These are phyloP conservation scores for Neurospora tetrasperma DNA, from an alignment of 495 filamentous ascomycete genomes.

Conservation along the genomic window DNA sequence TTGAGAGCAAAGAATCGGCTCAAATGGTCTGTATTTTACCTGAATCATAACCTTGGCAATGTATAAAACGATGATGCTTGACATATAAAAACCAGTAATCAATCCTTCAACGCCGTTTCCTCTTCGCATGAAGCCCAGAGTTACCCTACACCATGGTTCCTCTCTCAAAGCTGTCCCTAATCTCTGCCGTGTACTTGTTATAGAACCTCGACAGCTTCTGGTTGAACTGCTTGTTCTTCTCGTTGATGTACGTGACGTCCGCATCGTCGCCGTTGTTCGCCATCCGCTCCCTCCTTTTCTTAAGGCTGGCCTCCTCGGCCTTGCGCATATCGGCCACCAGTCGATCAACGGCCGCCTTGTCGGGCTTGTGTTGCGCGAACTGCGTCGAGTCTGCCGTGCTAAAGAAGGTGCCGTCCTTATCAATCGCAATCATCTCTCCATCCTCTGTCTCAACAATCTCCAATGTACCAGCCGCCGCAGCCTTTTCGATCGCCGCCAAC, in stretches of 20 bases:
- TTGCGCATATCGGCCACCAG: slow-evolving; percentile 78
- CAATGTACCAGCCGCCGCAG: slow-evolving; percentile 66
- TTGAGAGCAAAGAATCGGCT: slow-evolving; percentile 26
- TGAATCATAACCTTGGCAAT: not conserved
- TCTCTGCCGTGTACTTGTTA: slow-evolving; percentile 97
- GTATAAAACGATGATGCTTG: not conserved
- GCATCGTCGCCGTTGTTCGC: slow-evolving; percentile 63
- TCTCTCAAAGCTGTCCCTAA: slow-evolving; percentile 94
- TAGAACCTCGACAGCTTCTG: slow-evolving; percentile 92
- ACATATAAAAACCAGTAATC: slow-evolving; percentile 6
- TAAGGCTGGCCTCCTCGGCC: slow-evolving; percentile 75
- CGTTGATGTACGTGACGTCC: slow-evolving; percentile 98
- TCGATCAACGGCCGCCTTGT: slow-evolving; percentile 80
- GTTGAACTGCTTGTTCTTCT: slow-evolving; percentile 99
- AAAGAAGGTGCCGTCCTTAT: slow-evolving; percentile 84
- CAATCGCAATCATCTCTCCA: slow-evolving; percentile 88
- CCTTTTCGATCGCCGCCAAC: slow-evolving; percentile 69
- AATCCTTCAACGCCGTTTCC: not conserved
- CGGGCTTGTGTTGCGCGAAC: slow-evolving; percentile 78
- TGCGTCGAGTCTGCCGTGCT: slow-evolving; percentile 70
- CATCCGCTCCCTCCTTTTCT: slow-evolving; percentile 71
- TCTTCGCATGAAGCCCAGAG: not conserved
- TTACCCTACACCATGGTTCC: slow-evolving; percentile 68
- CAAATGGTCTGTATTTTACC: slow-evolving; percentile 23
- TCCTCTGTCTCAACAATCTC: slow-evolving; percentile 91